Evolutionary conservation across 2,329 filamentous ascomycete species (phyloP).

Genomic region (Scedosporium boydii): DNA sequence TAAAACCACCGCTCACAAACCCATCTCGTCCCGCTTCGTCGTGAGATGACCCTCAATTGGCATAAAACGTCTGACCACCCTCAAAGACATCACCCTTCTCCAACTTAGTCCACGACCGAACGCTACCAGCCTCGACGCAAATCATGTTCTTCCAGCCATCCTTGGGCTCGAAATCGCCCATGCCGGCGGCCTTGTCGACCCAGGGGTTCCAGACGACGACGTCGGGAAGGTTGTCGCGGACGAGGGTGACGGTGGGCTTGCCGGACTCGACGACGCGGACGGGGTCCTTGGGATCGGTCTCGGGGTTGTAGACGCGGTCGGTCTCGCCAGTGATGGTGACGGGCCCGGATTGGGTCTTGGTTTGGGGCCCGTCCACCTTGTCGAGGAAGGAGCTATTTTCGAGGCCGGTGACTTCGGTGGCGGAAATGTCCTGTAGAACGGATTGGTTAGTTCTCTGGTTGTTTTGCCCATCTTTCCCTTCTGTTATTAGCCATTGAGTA

Average conservation of each 20-base stretch:
- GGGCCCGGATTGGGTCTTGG: constrained; percentile 54
- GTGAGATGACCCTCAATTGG: background rate
- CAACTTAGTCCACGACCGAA: constrained; percentile 72
- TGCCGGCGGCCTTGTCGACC: constrained; percentile 71
- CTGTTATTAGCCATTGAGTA: background rate
- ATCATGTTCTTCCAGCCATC: constrained; percentile 90
- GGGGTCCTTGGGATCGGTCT: constrained; percentile 47
- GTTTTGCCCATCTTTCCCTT: background rate
- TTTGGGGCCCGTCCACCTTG: constrained; percentile 62
- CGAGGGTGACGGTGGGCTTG: constrained; percentile 59
- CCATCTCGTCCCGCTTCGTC: background rate
- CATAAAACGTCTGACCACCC: constrained; percentile 46
- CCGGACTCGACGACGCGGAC: constrained; percentile 54
- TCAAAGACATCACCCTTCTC: constrained; percentile 66
- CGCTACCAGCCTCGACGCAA: constrained; percentile 83
- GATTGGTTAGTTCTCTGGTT: background rate
- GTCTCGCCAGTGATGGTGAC: constrained; percentile 69
- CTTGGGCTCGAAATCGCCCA: constrained; percentile 81
- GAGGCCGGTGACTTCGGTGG: constrained; percentile 65
- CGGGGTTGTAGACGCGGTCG: constrained; percentile 78
- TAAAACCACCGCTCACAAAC: background rate
- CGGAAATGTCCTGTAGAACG: constrained; percentile 60
- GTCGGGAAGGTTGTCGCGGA: constrained; percentile 76
- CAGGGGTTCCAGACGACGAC: constrained; percentile 98
- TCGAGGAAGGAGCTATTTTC: constrained; percentile 69